phyloP scores from a whole-genome alignment of 2,329 filamentous ascomycete genomes.

The Botrytis deweyae region DNA sequence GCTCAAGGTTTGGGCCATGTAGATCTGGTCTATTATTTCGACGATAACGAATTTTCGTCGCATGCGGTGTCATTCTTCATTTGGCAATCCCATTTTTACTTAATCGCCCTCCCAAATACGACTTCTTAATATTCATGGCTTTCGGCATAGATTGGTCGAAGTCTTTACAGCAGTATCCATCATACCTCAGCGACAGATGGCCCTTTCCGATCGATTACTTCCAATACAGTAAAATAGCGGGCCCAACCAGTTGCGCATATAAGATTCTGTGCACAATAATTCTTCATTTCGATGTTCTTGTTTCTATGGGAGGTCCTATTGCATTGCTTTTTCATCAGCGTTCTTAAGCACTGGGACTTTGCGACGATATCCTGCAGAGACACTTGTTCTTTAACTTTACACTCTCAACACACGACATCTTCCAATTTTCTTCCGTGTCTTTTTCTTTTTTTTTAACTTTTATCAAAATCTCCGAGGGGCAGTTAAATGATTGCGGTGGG shows the following conservation, averaged over 20 bases:
- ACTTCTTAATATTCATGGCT: slow-evolving; percentile 44
- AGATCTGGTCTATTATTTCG: slow-evolving; percentile 24
- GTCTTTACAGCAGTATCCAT: slow-evolving; percentile 45
- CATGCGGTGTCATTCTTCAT: slow-evolving; percentile 20
- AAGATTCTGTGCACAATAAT: slow-evolving; percentile 47
- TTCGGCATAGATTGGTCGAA: slow-evolving; percentile 49
- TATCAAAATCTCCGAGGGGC: slow-evolving; percentile 34
- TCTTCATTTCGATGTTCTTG: slow-evolving; percentile 41
- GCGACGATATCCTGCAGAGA: slow-evolving; percentile 41
- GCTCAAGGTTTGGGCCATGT: slow-evolving; percentile 82
- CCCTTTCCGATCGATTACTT: slow-evolving; percentile 37
- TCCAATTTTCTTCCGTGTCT: slow-evolving; percentile 30
- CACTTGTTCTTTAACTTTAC: slow-evolving; percentile 34
- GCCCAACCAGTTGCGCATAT: slow-evolving; percentile 34
- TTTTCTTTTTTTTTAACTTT: slow-evolving; percentile 30
- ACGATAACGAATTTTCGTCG: slow-evolving; percentile 21
- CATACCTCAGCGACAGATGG: slow-evolving; percentile 39
- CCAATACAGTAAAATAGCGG: slow-evolving; percentile 28
- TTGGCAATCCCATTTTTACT: slow-evolving; percentile 39
- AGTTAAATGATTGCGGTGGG: slow-evolving; percentile 25
- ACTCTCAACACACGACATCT: slow-evolving; percentile 23
- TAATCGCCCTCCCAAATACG: slow-evolving; percentile 41
- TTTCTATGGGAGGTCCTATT: slow-evolving; percentile 40
- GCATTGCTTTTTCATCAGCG: slow-evolving; percentile 40
- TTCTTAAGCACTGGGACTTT: slow-evolving; percentile 38